Evolutionary conservation across 106 monocot species (phyloP).

Genomic region (Dioscorea alata): DNA sequence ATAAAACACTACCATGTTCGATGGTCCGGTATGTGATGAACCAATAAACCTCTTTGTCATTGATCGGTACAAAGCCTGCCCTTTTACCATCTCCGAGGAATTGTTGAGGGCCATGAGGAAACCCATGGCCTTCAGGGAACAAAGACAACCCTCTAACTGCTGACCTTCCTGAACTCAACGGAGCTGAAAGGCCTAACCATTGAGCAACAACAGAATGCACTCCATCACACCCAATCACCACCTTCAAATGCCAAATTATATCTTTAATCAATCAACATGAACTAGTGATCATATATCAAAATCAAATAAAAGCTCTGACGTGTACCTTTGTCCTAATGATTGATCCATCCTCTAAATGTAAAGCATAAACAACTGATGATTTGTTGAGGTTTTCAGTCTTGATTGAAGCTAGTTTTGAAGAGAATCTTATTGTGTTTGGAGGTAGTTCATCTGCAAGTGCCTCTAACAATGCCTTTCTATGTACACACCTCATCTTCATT

Average conservation of each 20-base stretch:
- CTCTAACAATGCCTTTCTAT: slow-evolving; percentile 42
- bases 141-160: slow-evolving; percentile 14
- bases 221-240: slow-evolving; percentile 41
- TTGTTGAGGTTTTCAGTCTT: slow-evolving; percentile 9
- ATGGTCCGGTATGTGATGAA: slow-evolving; percentile 19
- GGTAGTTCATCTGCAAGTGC: slow-evolving; percentile 42
- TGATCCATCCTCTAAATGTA: slow-evolving; percentile 46
- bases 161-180: slow-evolving; percentile 16
- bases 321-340: slow-evolving; percentile 45
- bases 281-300: too few species aligned
- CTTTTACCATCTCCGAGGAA: slow-evolving; percentile 13
- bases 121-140: slow-evolving; percentile 17
- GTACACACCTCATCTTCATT: slow-evolving; percentile 19
- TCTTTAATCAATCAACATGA: too few species aligned
- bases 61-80: slow-evolving; percentile 32
- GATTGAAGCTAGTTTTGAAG: slow-evolving; percentile 43
- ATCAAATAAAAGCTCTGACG: background rate
- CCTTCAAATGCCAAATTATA: background rate
- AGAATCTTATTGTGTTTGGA: slow-evolving; percentile 39
- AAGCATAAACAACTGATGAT: slow-evolving; percentile 7
- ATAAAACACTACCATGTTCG: slow-evolving; percentile 14
- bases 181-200: slow-evolving; percentile 22
- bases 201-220: slow-evolving; percentile 35
- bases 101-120: slow-evolving; percentile 5
- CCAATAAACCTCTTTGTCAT: slow-evolving; percentile 38